A percentile compares a stretch with the other conserved stretches of the same genome.
These are phyloP conservation scores for Candida sp. DNA, from an alignment of 1,139 yeast genomes.

Conservation along the genomic window DNA sequence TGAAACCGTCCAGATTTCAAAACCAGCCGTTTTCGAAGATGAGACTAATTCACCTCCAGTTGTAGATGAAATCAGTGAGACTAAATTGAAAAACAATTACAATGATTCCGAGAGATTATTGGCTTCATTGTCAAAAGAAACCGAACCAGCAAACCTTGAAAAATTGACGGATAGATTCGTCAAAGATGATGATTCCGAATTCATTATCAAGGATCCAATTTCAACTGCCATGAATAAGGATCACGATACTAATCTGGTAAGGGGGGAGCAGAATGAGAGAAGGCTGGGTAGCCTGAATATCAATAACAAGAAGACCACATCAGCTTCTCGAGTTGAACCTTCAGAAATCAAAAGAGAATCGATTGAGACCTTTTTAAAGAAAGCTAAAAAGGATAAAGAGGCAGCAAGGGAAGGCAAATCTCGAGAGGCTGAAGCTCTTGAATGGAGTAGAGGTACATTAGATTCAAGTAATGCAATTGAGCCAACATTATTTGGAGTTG, in stretches of 20 bases:
- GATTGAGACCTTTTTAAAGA: slow-evolving; percentile 37
- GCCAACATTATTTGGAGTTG: slow-evolving; percentile 51
- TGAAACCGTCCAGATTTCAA: background rate
- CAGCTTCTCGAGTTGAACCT: background rate
- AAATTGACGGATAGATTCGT: background rate
- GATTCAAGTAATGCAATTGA: slow-evolving; percentile 39
- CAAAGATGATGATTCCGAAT: slow-evolving; percentile 7
- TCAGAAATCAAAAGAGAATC: slow-evolving; percentile 13
- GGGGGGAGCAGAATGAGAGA: slow-evolving; percentile 3
- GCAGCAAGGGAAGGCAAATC: slow-evolving; percentile 40
- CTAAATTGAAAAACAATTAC: slow-evolving; percentile 10
- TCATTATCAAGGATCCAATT: slow-evolving; percentile 17
- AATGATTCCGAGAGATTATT: slow-evolving; percentile 20
- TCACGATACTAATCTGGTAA: slow-evolving; percentile 4
- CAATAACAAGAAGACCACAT: background rate
- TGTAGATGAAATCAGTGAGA: background rate
- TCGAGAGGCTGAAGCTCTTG: slow-evolving; percentile 50
- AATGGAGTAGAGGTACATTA: slow-evolving; percentile 42
- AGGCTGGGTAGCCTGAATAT: slow-evolving; percentile 3
- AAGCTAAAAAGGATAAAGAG: slow-evolving; percentile 39
- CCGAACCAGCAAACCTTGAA: slow-evolving; percentile 13
- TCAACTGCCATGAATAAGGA: slow-evolving; percentile 14
- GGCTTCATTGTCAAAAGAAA: slow-evolving; percentile 12
- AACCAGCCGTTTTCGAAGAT: background rate
- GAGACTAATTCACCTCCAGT: background rate